Base-by-base conservation (phyloP, 2,329 filamentous ascomycete species). In the Camillea tinctor region DNA sequence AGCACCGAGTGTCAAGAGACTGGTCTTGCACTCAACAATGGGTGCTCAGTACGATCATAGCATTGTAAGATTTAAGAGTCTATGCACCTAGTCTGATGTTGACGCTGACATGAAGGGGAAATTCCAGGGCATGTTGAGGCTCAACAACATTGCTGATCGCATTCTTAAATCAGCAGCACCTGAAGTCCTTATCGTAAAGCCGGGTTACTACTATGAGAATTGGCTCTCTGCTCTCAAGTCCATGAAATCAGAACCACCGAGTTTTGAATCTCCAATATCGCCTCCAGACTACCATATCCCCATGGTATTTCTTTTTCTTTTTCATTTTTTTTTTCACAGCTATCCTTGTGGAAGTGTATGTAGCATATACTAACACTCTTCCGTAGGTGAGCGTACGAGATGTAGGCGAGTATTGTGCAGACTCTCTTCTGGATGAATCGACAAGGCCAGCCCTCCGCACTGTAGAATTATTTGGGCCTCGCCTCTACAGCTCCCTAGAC, bases 261-360 rank as follows among this genome's bases (percentile, higher is more conserved):
- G 55, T 8, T 58, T 76, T n/a, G 58, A 72, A 49, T 75, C 72
- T 0, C 58, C 60, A 19, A 50, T 74, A 5, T 66, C 69, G 0
- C 73, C 72, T 0, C 55, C 62, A 0, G 63, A 74, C n/a, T 66
- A 72, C 15, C 60, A 70, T n/a, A 66, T 75, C 0, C 73, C 74
- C 3, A 68, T 75, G 69, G 74, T 75, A 66, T n/a, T 55, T 50
- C 9, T 19, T 13, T 30, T 19, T 9, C 54, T 50, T 13, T 19
- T 13, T 30, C n/a, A n/a, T n/a, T n/a, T n/a, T 50, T 13, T 19
- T 13, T 30, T 19, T 9, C 54, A 15, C 51, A 17, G 36, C 2
- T n/a, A 3, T 17, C 8, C 17, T 22, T 20, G 30, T n/a, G 17
- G 7, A 1, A 44, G 5, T 7, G 11, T 15, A 44, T 11, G 7